Conservation (phyloP, 768 basidiomycete genomes). For the Strobilomyces echinocephalus region DNA sequence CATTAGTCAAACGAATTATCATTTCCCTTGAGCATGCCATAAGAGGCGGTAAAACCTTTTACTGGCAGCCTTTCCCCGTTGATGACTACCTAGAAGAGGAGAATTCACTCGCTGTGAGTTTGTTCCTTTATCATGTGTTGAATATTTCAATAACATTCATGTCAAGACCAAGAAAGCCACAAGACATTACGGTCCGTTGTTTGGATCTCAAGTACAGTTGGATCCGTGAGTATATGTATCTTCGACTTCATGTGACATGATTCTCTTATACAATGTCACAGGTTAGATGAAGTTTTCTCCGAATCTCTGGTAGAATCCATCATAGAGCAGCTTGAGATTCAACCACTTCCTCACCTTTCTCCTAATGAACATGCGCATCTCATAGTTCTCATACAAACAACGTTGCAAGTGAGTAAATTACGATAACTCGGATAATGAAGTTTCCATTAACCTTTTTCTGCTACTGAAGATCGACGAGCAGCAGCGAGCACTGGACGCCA, state of each 20-base stretch:
- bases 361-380: constrained; percentile 81
- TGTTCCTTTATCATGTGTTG: neutral
- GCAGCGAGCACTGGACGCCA: constrained; percentile 83
- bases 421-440: neutral
- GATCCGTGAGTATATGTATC: constrained; percentile 40
- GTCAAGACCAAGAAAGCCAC: constrained; percentile 8
- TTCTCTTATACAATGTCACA: constrained; percentile 19
- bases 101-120: constrained; percentile 19
- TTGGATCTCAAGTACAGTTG: constrained; percentile 39
- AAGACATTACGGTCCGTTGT: constrained; percentile 51
- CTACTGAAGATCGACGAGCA: constrained; percentile 78
- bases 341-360: constrained; percentile 66
- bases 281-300: constrained; percentile 54
- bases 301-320: constrained; percentile 56
- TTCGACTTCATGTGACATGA: neutral
- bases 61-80: constrained; percentile 51
- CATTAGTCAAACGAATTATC: constrained; percentile 80
- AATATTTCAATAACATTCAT: neutral
- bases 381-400: constrained; percentile 79
- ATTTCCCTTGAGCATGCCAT: constrained; percentile 50
- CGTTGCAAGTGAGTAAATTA: constrained; percentile 63
- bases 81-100: constrained; percentile 38
- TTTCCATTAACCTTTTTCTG: neutral
- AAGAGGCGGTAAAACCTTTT: constrained; percentile 11
- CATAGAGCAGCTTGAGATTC: constrained; percentile 57